Percentiles rank a stretch among this genome's conserved stretches.
Evolutionary conservation across 805 yeast genomes (phyloP).

Genomic region (Starmerella cellae): DNA sequence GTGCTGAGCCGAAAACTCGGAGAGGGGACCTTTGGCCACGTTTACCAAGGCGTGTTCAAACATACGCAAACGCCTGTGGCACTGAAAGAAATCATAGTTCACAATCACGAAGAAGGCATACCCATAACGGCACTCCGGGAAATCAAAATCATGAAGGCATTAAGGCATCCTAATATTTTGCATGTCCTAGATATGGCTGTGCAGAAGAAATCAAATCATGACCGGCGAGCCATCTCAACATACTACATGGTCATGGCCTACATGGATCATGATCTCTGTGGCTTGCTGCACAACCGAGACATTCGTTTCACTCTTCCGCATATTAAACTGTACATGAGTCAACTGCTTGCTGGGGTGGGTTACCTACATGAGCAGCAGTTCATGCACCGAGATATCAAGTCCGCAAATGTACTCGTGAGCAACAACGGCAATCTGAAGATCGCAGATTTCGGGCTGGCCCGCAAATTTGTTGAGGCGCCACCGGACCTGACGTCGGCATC

Average conservation of each 20-base stretch:
- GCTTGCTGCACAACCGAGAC: constrained; percentile 68
- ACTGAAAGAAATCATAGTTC: constrained; percentile 69
- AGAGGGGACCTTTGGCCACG: constrained; percentile 84
- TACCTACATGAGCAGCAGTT: constrained; percentile 54
- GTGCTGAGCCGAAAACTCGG: constrained; percentile 39
- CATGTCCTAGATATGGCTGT: constrained; percentile 70
- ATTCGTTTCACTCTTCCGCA: constrained; percentile 49
- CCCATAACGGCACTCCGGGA: constrained; percentile 94
- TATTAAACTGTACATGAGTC: constrained; percentile 70
- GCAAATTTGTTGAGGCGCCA: constrained; percentile 49
- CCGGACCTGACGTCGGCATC: constrained; percentile 41
- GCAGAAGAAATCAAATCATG: constrained; percentile 17
- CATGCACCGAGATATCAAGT: constrained; percentile 84
- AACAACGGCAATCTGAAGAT: constrained; percentile 65
- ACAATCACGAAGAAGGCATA: constrained; percentile 60
- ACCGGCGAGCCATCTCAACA: constrained; percentile 24
- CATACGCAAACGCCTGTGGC: constrained; percentile 60
- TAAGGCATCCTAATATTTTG: constrained; percentile 58
- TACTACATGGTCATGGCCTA: constrained; percentile 87
- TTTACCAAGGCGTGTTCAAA: constrained; percentile 54
- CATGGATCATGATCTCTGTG: constrained; percentile 84
- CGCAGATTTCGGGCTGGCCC: constrained; percentile 92
- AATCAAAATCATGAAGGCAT: constrained; percentile 60
- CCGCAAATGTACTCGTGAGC: constrained; percentile 84
- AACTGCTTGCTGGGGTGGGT: constrained; percentile 65